Base-by-base conservation (phyloP, 2,329 filamentous ascomycete species). In the Colletotrichum sojae region DNA sequence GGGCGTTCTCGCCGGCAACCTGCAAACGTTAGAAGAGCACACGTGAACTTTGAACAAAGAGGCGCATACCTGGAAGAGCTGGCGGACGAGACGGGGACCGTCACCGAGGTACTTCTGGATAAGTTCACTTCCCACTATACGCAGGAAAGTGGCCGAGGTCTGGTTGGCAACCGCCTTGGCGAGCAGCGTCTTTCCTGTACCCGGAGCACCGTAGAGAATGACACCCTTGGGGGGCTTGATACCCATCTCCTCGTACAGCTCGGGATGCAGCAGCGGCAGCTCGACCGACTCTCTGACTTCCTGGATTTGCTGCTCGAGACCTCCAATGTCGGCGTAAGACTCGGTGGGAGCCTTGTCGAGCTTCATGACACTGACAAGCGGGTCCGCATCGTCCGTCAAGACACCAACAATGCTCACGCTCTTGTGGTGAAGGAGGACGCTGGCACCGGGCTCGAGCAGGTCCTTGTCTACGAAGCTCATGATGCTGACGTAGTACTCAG, bases 381-480 rank as follows among this genome's bases (percentile, higher is more conserved):
- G 96, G 80, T 99, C 96, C 18, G 96, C 91, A 77, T 99, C 96
- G 75, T 99, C 96, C 2, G 95, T 98, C 75, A 99, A 85, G 20
- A 99, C 96, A 81, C 97, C 96, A 36, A 99, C 96, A 52, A 99
- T 97, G 49, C 95, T 98, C 59, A 98, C 95, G 61, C 93, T 97
- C 85, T 99, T 99, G 83, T 99, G 96, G 78, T 99, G 96, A 68
- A 99, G 86, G 56, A 99, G 85, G 56, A 99, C 96, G 76, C 94
- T 98, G 18, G 96, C 94, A 70, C 97, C 97, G 1, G 96, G 96
- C 82, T 99, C 96, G 51, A 99, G 88, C 4, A 99, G 89, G 77
- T 99, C 96, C 83, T 99, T 99, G 86, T 99, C 96, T 73, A 99
- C 96, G 77, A 99, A 99, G 63, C 95, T 98, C 96, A 98, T 98